Base-by-base conservation (phyloP, 2,329 filamentous ascomycete species). In the Cladophialophora carrionii region DNA sequence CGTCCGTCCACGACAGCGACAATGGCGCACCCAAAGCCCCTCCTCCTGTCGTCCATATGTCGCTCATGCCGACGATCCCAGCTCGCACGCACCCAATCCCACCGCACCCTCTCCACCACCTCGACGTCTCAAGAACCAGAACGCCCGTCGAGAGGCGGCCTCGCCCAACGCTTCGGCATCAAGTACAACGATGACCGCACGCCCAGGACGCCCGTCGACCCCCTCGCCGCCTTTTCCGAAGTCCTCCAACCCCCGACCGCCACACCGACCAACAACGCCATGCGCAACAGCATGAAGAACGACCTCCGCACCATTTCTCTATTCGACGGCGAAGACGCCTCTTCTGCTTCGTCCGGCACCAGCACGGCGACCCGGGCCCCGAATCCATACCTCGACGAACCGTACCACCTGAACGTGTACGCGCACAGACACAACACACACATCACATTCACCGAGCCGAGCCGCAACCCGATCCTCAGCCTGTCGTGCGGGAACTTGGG, bases 341-440 rank as follows among this genome's bases (percentile, higher is more conserved):
- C 37, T 7, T n/a, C 37, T 29, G 26, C 26, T 29, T 29, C 17
- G n/a, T n/a, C 37, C 37, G 8, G 34, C 37, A 1, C 37, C 37
- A 43, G 37, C 34, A 5, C 34, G 63, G 55, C 58, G 63, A 10
- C 61, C 54, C 41, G 37, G n/a, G 37, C 64, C 41, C 53, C 64
- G 49, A 60, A 57, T 26, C 56, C 61, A 4, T 52, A 60, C 14
- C 55, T 49, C 2, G 66, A 80, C 43, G 85, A 90, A 74, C 89
- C 90, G 2, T 92, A 92, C 81, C 92, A 96, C 76, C 84, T 99
- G 69, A 91, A 96, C 80, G 83, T 99, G 76, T 94, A 87, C 79
- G 81, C 90, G 31, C 89, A 90, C 76, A 96, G 92, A 80, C 95
- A 97, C 85, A 99, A 99, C 81, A 95, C 91, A 22, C 92, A 98